Percentiles rank a stretch among this genome's conserved stretches.
Conservation (phyloP, 2,329 filamentous ascomycete species). For the Aspergillus ruber region DNA sequence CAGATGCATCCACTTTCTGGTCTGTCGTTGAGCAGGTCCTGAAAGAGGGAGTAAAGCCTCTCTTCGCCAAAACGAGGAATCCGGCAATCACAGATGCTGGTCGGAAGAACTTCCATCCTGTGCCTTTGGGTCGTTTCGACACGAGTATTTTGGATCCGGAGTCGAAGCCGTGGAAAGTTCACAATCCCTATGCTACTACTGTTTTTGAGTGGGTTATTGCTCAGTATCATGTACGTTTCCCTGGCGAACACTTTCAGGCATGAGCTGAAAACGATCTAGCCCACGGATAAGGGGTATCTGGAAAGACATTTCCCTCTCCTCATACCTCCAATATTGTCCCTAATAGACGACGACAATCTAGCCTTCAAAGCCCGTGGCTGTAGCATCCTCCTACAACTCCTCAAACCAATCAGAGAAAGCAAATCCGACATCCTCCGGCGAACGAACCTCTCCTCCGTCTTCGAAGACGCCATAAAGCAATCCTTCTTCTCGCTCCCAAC, state of each 20-base stretch:
- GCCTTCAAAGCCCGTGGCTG: conserved; percentile 36
- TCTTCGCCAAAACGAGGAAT: conserved; percentile 38
- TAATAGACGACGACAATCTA: conserved; percentile 38
- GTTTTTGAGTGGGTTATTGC: conserved; percentile 30
- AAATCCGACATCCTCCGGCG: conserved; percentile 35
- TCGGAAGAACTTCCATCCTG: conserved; percentile 38
- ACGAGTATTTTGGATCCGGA: conserved; percentile 28
- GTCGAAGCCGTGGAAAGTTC: conserved; percentile 34
- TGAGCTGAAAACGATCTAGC: conserved; percentile 8
- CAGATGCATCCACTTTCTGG: conserved; percentile 11
- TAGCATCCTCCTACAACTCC: conserved; percentile 27
- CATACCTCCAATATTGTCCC: conserved; percentile 36
- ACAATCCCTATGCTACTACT: conserved; percentile 29
- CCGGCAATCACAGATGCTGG: conserved; percentile 37
- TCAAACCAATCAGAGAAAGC: conserved; percentile 28
- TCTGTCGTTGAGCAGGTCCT: conserved; percentile 10
- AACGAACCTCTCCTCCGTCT: conserved; percentile 41
- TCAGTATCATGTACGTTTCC: conserved; percentile 28
- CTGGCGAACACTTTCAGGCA: not conserved
- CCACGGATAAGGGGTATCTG: conserved; percentile 22
- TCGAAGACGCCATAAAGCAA: conserved; percentile 46
- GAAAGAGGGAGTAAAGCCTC: conserved; percentile 30
- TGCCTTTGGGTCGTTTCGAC: conserved; percentile 32
- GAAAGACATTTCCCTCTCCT: conserved; percentile 41
- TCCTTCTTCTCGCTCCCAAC: conserved; percentile 70